A percentile compares a stretch with the other conserved stretches of the same genome.
phyloP scores from a whole-genome alignment of 2,329 filamentous ascomycete genomes.

The Curvularia eragrostidis region DNA sequence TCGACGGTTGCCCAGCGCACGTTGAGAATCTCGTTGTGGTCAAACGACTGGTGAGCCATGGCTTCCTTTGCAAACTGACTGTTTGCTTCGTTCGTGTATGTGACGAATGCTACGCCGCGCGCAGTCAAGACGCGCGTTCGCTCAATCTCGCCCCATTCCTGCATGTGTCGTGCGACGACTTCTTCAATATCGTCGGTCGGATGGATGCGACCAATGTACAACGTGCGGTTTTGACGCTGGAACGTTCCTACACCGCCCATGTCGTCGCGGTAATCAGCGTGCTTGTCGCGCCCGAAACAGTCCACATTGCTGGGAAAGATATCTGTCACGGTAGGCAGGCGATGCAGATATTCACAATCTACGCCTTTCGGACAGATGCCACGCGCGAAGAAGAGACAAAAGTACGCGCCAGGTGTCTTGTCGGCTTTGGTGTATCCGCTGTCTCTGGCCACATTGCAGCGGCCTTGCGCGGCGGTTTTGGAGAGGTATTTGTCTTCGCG shows the following conservation, averaged over 20 bases:
- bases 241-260: constrained; percentile 98
- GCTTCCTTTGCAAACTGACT: constrained; percentile 69
- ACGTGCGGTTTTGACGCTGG: constrained; percentile 88
- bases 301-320: constrained; percentile 93
- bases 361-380: constrained; percentile 83
- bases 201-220: constrained; percentile 93
- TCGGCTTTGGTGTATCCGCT: constrained; percentile 60
- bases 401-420: constrained; percentile 70
- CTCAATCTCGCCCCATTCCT: constrained; percentile 95
- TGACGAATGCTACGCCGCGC: constrained; percentile 92
- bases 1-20: constrained; percentile 97
- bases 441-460: constrained; percentile 83
- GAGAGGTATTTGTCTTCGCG: constrained; percentile 89
- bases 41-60: constrained; percentile 92
- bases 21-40: constrained; percentile 91
- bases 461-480: constrained; percentile 79
- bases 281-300: constrained; percentile 93
- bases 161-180: constrained; percentile 90
- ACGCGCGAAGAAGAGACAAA: constrained; percentile 91
- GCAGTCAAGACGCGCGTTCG: constrained; percentile 85
- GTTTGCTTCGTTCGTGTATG: constrained; percentile 80
- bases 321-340: constrained; percentile 84
- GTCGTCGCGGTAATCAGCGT: constrained; percentile 90
- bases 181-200: constrained; percentile 98
- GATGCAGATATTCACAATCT: constrained; percentile 93